phyloP scores from a whole-genome alignment of 75 land plant species.

The Larix kaempferi region DNA sequence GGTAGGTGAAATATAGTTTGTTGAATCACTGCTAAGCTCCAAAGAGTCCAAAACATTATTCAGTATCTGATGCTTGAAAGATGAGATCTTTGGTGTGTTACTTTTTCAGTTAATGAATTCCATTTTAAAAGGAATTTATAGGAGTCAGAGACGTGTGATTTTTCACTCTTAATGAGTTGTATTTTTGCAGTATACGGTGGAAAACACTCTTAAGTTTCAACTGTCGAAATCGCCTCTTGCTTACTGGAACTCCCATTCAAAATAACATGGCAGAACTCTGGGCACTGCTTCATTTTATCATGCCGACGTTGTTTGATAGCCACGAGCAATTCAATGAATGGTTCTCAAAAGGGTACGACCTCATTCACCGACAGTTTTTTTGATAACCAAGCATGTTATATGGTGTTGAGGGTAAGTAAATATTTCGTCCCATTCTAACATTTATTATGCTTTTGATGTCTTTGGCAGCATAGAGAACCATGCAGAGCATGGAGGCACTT shows the following conservation, averaged over 20 bases:
- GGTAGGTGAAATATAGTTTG: conserved; percentile 34
- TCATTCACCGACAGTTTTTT: not conserved
- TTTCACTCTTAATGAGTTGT: conserved; percentile 9
- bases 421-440: not conserved
- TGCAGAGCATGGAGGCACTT: conserved; percentile 98
- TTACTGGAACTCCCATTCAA: conserved; percentile 97
- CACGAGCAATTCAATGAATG: conserved; percentile 98
- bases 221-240: conserved; percentile 91
- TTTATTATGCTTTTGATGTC: not conserved
- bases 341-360: conserved; percentile 94
- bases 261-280: conserved; percentile 99
- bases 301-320: conserved; percentile 99
- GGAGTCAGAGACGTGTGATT: not conserved
- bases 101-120: not conserved
- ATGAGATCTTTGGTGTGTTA: not conserved
- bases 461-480: conserved; percentile 83
- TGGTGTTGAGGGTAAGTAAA: not conserved
- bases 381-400: not conserved
- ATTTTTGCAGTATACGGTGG: conserved; percentile 78
- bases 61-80: not conserved
- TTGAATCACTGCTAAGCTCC: not conserved
- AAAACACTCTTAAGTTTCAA: conserved; percentile 91
- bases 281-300: conserved; percentile 98
- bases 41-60: not conserved
- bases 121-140: not conserved